Evolutionary conservation across 2,329 filamentous ascomycete genomes (phyloP).

Genomic region (Zelopaecilomyces penicillatus): DNA sequence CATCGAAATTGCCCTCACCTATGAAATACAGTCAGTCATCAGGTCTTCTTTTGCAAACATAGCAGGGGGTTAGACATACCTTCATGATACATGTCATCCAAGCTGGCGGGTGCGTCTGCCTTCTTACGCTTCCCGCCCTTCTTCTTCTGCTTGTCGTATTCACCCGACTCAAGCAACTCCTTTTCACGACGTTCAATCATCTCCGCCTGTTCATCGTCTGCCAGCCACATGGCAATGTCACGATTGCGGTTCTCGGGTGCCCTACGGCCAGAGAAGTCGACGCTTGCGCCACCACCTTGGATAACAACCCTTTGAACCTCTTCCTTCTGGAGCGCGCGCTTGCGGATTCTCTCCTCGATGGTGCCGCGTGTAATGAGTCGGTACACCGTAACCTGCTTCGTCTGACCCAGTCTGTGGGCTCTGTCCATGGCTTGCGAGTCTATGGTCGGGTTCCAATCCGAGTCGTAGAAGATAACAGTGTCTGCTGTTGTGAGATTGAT

Average conservation of each 20-base stretch:
- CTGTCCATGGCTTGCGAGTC: constrained; percentile 99
- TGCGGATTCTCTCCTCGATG: constrained; percentile 95
- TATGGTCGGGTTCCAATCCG: constrained; percentile 98
- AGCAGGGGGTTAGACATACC: constrained; percentile 54
- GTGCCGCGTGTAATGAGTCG: constrained; percentile 93
- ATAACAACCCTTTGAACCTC: constrained; percentile 98
- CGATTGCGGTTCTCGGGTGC: constrained; percentile 88
- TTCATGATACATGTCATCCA: constrained; percentile 99
- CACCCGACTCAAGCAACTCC: constrained; percentile 69
- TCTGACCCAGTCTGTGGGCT: constrained; percentile 94
- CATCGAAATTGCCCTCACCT: constrained; percentile 97
- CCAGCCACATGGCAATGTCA: constrained; percentile 98
- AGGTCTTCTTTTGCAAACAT: background rate
- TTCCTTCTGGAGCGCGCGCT: constrained; percentile 94
- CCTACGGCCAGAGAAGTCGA: constrained; percentile 91
- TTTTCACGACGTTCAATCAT: constrained; percentile 89
- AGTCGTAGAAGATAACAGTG: constrained; percentile 99
- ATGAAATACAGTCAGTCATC: constrained; percentile 7
- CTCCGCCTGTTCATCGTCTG: constrained; percentile 92
- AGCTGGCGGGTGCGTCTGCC: constrained; percentile 48
- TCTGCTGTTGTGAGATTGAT: constrained; percentile 96
- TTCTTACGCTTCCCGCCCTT: constrained; percentile 50
- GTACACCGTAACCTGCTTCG: constrained; percentile 92
- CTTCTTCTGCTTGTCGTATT: constrained; percentile 56
- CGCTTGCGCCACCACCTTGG: constrained; percentile 78